These are phyloP conservation scores for Logfia minima DNA, from an alignment of 129 eudicot genomes.

Conservation along the genomic window DNA sequence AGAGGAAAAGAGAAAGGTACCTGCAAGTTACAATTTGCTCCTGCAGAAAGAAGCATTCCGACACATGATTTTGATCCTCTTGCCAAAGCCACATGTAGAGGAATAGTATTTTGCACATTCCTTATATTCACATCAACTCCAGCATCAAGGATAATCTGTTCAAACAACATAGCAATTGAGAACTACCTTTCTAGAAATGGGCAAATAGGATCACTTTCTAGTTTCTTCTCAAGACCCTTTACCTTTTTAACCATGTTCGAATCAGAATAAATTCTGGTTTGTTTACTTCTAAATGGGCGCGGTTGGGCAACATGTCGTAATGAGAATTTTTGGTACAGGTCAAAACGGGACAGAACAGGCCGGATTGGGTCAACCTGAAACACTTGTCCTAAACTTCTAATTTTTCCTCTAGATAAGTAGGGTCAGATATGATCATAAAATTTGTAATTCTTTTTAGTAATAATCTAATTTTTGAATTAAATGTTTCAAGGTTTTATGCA, in stretches of 20 bases:
- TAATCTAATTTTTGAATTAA: background rate
- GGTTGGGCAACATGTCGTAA: background rate
- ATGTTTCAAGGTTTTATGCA: background rate
- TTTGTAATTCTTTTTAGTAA: background rate
- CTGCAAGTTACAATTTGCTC: conserved; percentile 95
- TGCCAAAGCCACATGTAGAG: conserved; percentile 94
- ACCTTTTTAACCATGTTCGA: background rate
- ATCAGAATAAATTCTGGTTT: background rate
- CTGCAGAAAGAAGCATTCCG: conserved; percentile 90
- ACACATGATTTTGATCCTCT: conserved; percentile 98
- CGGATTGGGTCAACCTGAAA: background rate
- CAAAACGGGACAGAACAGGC: background rate
- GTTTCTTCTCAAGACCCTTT: background rate
- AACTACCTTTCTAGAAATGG: background rate
- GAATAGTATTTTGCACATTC: conserved; percentile 82
- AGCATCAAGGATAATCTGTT: conserved; percentile 87
- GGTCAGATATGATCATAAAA: background rate
- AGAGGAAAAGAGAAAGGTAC: conserved; percentile 26
- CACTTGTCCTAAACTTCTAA: background rate
- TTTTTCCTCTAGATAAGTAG: background rate
- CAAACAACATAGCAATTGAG: conserved; percentile 13
- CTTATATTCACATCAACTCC: conserved; percentile 94
- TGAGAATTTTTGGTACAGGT: background rate
- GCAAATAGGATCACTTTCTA: background rate
- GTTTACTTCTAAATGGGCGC: background rate